A percentile compares a stretch with the other conserved stretches of the same genome.
phyloP scores from a whole-genome alignment of 208 protist genomes.

The Crithidia brevicula region DNA sequence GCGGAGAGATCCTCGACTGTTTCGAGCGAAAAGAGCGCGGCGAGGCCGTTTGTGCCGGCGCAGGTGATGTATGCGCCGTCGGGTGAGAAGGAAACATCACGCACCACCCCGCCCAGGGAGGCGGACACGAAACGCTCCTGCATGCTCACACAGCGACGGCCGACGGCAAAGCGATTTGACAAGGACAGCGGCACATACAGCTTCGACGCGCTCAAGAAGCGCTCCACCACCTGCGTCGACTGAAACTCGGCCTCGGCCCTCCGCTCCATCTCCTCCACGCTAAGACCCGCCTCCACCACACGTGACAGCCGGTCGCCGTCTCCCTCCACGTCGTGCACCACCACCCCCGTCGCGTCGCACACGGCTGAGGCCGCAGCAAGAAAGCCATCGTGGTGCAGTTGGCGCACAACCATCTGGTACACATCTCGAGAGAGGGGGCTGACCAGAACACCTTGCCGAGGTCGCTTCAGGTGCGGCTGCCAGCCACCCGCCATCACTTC shows the following conservation, averaged over 20 bases:
- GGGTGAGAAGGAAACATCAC: slow-evolving; percentile 68
- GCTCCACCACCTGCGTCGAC: slow-evolving; percentile 69
- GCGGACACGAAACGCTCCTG: slow-evolving; percentile 70
- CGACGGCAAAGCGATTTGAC: slow-evolving; percentile 53
- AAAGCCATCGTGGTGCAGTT: slow-evolving; percentile 86
- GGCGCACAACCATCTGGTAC: slow-evolving; percentile 81
- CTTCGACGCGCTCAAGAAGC: slow-evolving; percentile 72
- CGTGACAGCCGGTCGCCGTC: slow-evolving; percentile 48
- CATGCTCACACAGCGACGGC: slow-evolving; percentile 60
- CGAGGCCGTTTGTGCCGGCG: slow-evolving; percentile 72
- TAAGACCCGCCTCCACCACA: slow-evolving; percentile 56
- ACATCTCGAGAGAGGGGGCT: slow-evolving; percentile 59
- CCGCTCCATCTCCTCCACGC: slow-evolving; percentile 45
- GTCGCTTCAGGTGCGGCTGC: slow-evolving; percentile 54
- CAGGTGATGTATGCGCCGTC: slow-evolving; percentile 72
- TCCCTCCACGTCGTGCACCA: slow-evolving; percentile 53
- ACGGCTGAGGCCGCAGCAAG: slow-evolving; percentile 72
- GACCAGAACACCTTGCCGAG: slow-evolving; percentile 45
- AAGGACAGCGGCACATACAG: slow-evolving; percentile 74
- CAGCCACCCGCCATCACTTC: slow-evolving; percentile 33
- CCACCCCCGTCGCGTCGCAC: slow-evolving; percentile 71
- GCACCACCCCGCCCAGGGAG: slow-evolving; percentile 68
- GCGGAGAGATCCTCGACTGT: slow-evolving; percentile 74
- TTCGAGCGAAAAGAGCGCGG: slow-evolving; percentile 66
- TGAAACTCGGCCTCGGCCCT: slow-evolving; percentile 43